Evolutionary conservation across 1,284 basidiomycete species (phyloP), one percentile per base, ranked within the genome.

Genomic region (Wallemia ichthyophaga): DNA sequence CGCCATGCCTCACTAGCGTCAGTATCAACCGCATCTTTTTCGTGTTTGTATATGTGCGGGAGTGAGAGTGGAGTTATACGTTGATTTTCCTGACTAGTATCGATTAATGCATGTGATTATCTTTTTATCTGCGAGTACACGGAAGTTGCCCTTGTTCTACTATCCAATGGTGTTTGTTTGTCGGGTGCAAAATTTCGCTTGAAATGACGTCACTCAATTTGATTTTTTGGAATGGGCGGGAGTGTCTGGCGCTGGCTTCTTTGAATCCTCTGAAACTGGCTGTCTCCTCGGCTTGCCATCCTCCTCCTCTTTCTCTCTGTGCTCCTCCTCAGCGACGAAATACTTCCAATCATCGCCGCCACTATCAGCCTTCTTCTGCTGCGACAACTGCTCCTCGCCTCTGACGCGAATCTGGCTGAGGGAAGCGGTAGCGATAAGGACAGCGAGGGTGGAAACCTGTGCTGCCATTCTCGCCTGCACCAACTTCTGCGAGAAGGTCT

Each of bases 401-500:
- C 27, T 27, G 55, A 56, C 15, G 7, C 27, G 5, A 27, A 56
- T 25, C 25, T 56, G 25, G 13, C 15, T 25, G 7, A 56, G n/a
- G n/a, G 15, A 11, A 19, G 55, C 55, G 13, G 55, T 26, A 27
- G 55, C 55, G 19, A 56, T 17, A 2, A 56, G 25, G 3, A 56
- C 55, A 56, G 5, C 55, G 19, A 56, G 15, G 9, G 55, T 56
- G 2, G 24, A 56, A 13, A 25, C 25, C 25, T 56, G 55, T 27
- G 55, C 55, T 19, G 25, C 24, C 55, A 56, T 56, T 26, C 55
- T 25, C 7, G 25, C 24, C 25, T 56, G 55, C 7, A 56, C 55
- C 5, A 56, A n/a, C n/a, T 56, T 56, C 25, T 56, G 55, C 25
- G 55, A 56, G 55, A 56, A 56, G 25, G 55, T 7, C 25, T 56